Conservation (phyloP, 2,329 filamentous ascomycete species). For the Aureobasidium sp. region DNA sequence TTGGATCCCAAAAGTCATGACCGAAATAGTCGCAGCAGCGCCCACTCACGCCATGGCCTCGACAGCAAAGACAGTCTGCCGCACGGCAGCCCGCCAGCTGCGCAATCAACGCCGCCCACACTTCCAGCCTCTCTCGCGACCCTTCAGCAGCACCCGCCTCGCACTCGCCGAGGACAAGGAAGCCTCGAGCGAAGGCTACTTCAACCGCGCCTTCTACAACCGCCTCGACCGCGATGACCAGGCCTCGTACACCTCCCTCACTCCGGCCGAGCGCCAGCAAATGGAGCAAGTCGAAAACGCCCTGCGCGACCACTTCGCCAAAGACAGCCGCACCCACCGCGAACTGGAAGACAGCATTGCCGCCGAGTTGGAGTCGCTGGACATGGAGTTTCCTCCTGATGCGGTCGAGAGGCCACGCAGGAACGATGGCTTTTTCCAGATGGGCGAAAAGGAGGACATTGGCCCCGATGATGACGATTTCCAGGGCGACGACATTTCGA, state of each 20-base stretch:
- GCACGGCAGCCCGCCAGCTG: slow-evolving; percentile 10
- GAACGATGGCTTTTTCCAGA: slow-evolving; percentile 21
- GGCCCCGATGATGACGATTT: slow-evolving; percentile 48
- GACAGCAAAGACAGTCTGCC: slow-evolving; percentile 9
- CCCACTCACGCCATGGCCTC: not conserved
- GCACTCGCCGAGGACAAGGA: slow-evolving; percentile 4
- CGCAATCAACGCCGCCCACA: not conserved
- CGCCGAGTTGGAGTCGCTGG: slow-evolving; percentile 16
- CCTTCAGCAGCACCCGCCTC: slow-evolving; percentile 10
- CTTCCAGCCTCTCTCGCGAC: not conserved
- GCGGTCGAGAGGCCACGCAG: slow-evolving; percentile 1
- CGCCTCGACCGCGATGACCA: slow-evolving; percentile 19
- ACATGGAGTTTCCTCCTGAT: slow-evolving; percentile 12
- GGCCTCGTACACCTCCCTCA: slow-evolving; percentile 18
- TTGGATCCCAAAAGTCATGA: not conserved
- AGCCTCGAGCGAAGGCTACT: slow-evolving; percentile 16
- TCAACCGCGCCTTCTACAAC: slow-evolving; percentile 18
- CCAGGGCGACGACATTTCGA: slow-evolving; percentile 76
- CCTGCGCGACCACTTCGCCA: slow-evolving; percentile 16
- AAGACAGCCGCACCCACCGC: slow-evolving; percentile 16
- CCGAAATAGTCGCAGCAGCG: not conserved
- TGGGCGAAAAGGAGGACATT: slow-evolving; percentile 25
- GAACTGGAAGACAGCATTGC: slow-evolving; percentile 16
- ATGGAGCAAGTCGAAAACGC: slow-evolving; percentile 12
- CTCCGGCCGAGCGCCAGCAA: slow-evolving; percentile 17